phyloP scores from a whole-genome alignment of 495 filamentous ascomycete species.

The Daldinia grandis region DNA sequence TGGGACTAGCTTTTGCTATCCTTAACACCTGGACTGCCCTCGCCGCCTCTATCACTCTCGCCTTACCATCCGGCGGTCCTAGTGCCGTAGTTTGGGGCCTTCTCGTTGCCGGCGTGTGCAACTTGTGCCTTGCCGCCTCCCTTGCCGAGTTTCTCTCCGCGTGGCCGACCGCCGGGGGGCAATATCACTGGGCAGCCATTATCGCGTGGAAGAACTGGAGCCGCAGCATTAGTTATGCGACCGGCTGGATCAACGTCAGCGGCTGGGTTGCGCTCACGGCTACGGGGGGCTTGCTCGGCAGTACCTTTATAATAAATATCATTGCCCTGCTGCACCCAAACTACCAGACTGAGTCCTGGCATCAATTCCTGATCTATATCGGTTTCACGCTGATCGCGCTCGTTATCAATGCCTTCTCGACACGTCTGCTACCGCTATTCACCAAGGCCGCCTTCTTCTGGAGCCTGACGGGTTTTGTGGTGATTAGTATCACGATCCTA shows the following conservation, averaged over 20 bases:
- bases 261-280: slow-evolving; percentile 68
- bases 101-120: slow-evolving; percentile 74
- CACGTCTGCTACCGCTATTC: slow-evolving; percentile 67
- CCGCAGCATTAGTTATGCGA: slow-evolving; percentile 71
- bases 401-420: slow-evolving; percentile 72
- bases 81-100: slow-evolving; percentile 68
- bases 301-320: slow-evolving; percentile 45
- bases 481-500: slow-evolving; percentile 74
- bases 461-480: slow-evolving; percentile 71
- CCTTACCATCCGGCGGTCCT: slow-evolving; percentile 62
- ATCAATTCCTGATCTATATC: slow-evolving; percentile 79
- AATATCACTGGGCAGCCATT: slow-evolving; percentile 81
- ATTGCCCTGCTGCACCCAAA: slow-evolving; percentile 44
- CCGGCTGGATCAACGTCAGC: slow-evolving; percentile 78
- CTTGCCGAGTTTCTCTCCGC: slow-evolving; percentile 78
- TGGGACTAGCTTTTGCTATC: slow-evolving; percentile 68
- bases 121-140: slow-evolving; percentile 73
- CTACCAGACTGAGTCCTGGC: slow-evolving; percentile 69
- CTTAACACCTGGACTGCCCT: slow-evolving; percentile 69
- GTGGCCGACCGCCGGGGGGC: slow-evolving; percentile 73
- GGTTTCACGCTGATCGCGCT: slow-evolving; percentile 70
- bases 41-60: slow-evolving; percentile 61
- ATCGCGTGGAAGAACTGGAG: slow-evolving; percentile 67
- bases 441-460: slow-evolving; percentile 71
- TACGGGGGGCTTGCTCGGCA: slow-evolving; percentile 46